Percentiles rank a stretch among this genome's conserved stretches.
phyloP scores from a whole-genome alignment of 768 basidiomycete genomes.

The Trametes elegans region DNA sequence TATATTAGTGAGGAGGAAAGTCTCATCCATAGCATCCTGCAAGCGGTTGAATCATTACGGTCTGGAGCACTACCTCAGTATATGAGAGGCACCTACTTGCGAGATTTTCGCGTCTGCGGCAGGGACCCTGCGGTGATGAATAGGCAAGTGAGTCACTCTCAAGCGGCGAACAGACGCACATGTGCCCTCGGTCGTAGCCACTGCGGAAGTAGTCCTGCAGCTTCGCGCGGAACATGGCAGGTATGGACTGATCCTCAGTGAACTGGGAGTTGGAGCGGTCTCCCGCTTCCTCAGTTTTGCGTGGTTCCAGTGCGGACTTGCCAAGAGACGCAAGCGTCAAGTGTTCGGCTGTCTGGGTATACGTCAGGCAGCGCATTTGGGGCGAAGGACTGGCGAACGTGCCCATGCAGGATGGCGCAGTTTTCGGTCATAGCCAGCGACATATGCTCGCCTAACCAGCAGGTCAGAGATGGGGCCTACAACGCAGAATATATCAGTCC shows the following conservation, averaged over 20 bases:
- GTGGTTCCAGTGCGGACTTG: conserved; percentile 39
- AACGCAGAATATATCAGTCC: background rate
- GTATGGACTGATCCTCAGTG: conserved; percentile 78
- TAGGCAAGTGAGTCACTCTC: background rate
- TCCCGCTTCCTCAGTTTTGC: conserved; percentile 42
- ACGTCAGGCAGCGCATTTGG: background rate
- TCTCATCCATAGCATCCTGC: conserved; percentile 93
- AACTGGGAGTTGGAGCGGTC: conserved; percentile 81
- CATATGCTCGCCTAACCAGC: conserved; percentile 79
- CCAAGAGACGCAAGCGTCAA: conserved; percentile 76
- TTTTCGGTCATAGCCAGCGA: conserved; percentile 87
- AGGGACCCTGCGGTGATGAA: conserved; percentile 64
- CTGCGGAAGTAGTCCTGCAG: conserved; percentile 89
- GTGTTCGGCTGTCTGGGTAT: conserved; percentile 86
- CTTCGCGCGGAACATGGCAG: conserved; percentile 73
- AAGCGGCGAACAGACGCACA: conserved; percentile 49
- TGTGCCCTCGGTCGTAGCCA: conserved; percentile 96
- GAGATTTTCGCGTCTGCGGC: conserved; percentile 94
- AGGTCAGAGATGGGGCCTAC: conserved; percentile 85
- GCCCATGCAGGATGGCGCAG: conserved; percentile 95
- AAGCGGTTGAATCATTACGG: background rate
- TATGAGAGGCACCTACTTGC: conserved; percentile 46
- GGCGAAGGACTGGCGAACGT: conserved; percentile 20
- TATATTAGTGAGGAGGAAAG: conserved; percentile 92
- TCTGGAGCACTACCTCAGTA: background rate